Evolutionary conservation across 2,329 filamentous ascomycete genomes (phyloP).

Genomic region (Botrytis porri): DNA sequence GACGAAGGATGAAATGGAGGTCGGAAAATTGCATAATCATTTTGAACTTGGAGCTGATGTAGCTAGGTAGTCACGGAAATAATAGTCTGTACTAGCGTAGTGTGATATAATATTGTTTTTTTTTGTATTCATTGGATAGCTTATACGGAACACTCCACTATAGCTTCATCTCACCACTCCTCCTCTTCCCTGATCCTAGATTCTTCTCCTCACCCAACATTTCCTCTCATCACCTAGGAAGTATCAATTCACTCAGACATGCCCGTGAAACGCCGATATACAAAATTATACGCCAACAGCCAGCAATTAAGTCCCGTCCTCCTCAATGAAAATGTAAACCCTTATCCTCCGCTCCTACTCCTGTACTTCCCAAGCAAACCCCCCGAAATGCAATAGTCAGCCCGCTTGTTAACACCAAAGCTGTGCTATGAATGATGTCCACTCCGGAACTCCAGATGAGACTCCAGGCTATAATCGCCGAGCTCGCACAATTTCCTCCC

Average conservation of each 20-base stretch:
- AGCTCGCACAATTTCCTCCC: slow-evolving; percentile 18
- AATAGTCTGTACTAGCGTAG: neutral
- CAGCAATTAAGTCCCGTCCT: slow-evolving; percentile 22
- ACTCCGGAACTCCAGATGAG: slow-evolving; percentile 18
- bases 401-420: slow-evolving; percentile 4
- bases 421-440: slow-evolving; percentile 11
- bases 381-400: slow-evolving; percentile 12
- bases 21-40: neutral
- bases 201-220: slow-evolving; percentile 1
- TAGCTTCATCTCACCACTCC: neutral
- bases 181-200: slow-evolving; percentile 24
- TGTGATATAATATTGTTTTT: slow-evolving; percentile 11
- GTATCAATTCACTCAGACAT: slow-evolving; percentile 26
- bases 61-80: neutral
- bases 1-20: neutral
- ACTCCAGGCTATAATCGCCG: slow-evolving; percentile 15
- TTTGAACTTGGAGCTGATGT: neutral
- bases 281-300: slow-evolving; percentile 32
- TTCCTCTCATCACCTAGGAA: slow-evolving; percentile 13
- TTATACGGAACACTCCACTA: neutral
- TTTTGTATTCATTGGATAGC: slow-evolving; percentile 9
- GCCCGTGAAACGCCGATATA: slow-evolving; percentile 30
- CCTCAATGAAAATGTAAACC: slow-evolving; percentile 17
- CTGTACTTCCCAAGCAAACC: slow-evolving; percentile 10
- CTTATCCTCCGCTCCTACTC: slow-evolving; percentile 26